Conservation (phyloP, 768 basidiomycete genomes). For the Suillus subaureus region DNA sequence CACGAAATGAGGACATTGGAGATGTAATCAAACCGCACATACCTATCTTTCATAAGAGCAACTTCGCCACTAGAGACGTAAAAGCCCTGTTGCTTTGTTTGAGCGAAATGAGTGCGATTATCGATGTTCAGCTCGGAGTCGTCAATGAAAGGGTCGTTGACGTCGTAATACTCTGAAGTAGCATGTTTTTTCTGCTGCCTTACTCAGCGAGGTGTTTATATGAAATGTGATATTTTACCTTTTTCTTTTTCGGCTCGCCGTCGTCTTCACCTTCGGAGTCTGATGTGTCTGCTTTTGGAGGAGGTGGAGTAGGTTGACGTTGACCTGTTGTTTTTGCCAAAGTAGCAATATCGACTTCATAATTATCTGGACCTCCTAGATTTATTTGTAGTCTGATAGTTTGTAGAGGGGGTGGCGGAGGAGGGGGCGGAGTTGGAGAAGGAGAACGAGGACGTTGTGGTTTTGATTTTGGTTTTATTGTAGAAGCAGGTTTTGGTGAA, state of each 20-base stretch:
- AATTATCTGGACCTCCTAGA: constrained; percentile 74
- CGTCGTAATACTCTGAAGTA: constrained; percentile 84
- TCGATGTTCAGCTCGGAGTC: constrained; percentile 92
- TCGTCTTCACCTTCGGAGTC: constrained; percentile 58
- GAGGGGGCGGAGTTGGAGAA: constrained; percentile 59
- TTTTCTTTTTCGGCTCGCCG: constrained; percentile 40
- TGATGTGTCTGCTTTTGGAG: constrained; percentile 51
- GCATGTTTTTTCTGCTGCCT: constrained; percentile 52
- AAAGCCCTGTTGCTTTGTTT: constrained; percentile 92
- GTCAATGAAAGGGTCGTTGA: constrained; percentile 93
- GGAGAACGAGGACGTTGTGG: constrained; percentile 47
- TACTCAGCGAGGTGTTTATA: constrained; percentile 2
- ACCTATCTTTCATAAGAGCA: constrained; percentile 81
- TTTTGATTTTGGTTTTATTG: constrained; percentile 57
- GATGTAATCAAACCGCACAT: constrained; percentile 14
- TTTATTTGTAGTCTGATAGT: constrained; percentile 71
- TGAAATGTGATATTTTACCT: constrained; percentile 24
- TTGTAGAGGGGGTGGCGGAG: constrained; percentile 49
- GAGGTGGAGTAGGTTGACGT: constrained; percentile 56
- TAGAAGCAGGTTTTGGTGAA: constrained; percentile 28
- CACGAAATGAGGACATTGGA: constrained; percentile 17
- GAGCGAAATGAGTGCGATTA: constrained; percentile 86
- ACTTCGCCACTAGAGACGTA: constrained; percentile 91
- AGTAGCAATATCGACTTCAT: constrained; percentile 67
- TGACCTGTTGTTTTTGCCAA: constrained; percentile 69